Percentiles rank a stretch among this genome's conserved stretches.
These are phyloP conservation scores for Cryptococcus jaspeensis DNA, from an alignment of 1,284 basidiomycete genomes.

Conservation along the genomic window DNA sequence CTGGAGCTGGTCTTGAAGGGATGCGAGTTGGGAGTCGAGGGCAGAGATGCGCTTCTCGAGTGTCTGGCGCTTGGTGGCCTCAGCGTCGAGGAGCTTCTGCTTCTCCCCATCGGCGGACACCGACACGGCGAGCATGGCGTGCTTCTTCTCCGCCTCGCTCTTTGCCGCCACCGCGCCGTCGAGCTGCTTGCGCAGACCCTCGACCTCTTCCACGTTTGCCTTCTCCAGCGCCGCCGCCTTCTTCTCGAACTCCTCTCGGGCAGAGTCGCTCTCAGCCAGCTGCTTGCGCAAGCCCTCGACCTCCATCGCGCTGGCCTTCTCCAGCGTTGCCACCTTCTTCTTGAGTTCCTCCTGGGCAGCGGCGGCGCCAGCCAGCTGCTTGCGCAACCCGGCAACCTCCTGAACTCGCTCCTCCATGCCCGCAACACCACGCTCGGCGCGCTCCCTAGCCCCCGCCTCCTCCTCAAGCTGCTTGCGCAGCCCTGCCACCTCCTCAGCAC, in stretches of 20 bases:
- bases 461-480: not conserved
- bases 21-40: too few relatives aligned
- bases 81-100: not conserved
- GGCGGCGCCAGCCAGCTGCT: too few relatives aligned
- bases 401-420: too few relatives aligned
- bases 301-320: not conserved
- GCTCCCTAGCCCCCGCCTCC: not conserved
- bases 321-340: not conserved
- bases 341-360: not conserved
- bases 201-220: not conserved
- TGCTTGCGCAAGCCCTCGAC: not conserved
- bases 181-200: not conserved
- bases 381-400: not conserved
- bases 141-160: not conserved
- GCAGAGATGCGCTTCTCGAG: too few relatives aligned
- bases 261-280: too few relatives aligned
- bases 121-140: not conserved
- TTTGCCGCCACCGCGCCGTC: not conserved
- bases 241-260: conserved; percentile 1
- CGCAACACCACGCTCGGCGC: too few relatives aligned
- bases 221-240: not conserved
- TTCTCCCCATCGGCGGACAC: not conserved
- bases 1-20: not conserved
- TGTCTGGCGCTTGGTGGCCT: not conserved
- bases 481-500: not conserved